A percentile compares a stretch with the other conserved stretches of the same genome.
Conservation (phyloP, 2,329 filamentous ascomycete species). For the Trichocomaceae sp. region DNA sequence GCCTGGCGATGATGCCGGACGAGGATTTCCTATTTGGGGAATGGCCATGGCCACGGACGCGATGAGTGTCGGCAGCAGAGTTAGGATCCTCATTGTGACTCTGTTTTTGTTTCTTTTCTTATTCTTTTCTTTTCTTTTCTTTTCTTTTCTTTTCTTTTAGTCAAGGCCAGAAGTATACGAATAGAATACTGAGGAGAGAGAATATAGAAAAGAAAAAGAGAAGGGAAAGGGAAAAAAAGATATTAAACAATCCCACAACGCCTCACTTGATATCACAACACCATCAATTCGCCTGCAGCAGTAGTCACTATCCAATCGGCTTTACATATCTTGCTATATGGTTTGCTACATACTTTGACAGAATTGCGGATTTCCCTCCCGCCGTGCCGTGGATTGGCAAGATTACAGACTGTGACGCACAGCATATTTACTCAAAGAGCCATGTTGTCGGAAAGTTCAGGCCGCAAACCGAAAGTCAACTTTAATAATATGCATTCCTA, state of each 20-base stretch:
- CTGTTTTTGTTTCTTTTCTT: background rate
- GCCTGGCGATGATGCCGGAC: background rate
- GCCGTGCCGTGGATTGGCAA: background rate
- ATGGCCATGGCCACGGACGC: slow-evolving; percentile 10
- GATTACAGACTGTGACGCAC: slow-evolving; percentile 1
- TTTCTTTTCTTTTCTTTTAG: background rate
- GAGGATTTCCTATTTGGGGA: slow-evolving; percentile 5
- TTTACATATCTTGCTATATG: background rate
- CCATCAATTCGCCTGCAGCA: slow-evolving; percentile 7
- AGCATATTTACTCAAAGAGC: background rate
- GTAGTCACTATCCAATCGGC: background rate
- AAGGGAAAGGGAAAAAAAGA: background rate
- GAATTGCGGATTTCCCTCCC: slow-evolving; percentile 5
- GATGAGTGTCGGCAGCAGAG: slow-evolving; percentile 1
- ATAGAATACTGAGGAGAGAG: background rate
- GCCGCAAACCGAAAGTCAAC: background rate
- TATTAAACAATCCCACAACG: slow-evolving; percentile 3
- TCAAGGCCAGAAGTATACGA: background rate
- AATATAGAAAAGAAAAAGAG: background rate
- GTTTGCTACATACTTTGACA: background rate
- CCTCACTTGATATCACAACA: slow-evolving; percentile 8
- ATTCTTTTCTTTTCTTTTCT: too few relatives aligned
- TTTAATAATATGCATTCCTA: background rate
- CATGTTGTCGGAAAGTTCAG: background rate
- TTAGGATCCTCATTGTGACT: slow-evolving; percentile 4